A percentile compares a stretch with the other conserved stretches of the same genome.
Evolutionary conservation across 2,329 filamentous ascomycete genomes (phyloP).

Genomic region (Fusarium torulosum): DNA sequence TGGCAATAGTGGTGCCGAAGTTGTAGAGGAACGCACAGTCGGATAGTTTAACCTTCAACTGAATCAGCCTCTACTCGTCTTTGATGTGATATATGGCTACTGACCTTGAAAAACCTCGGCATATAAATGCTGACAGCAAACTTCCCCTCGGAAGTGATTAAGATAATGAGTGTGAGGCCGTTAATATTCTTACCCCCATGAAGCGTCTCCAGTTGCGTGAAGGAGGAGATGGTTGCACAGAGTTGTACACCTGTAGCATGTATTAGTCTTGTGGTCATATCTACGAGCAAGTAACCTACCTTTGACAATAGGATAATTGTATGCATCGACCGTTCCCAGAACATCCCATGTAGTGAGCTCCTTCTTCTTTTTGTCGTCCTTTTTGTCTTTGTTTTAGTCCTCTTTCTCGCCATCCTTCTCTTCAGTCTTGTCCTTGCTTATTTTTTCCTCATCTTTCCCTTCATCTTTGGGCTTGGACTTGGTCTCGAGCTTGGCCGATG

Average conservation of each 20-base stretch:
- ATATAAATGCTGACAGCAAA: not conserved
- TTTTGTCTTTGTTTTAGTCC: not conserved
- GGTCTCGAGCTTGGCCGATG: too few relatives aligned
- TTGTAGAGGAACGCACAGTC: not conserved
- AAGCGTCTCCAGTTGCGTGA: not conserved
- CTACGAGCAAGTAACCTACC: not conserved
- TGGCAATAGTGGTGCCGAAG: not conserved
- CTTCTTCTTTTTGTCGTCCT: not conserved
- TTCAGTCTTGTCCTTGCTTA: too few relatives aligned
- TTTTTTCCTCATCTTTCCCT: too few relatives aligned
- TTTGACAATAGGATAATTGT: not conserved
- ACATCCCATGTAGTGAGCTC: not conserved
- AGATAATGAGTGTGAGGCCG: not conserved
- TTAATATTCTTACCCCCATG: not conserved
- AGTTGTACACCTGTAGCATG: not conserved
- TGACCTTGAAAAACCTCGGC: not conserved
- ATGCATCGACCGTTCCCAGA: not conserved
- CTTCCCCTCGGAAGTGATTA: not conserved
- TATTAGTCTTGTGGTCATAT: not conserved
- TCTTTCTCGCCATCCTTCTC: not conserved
- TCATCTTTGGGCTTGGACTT: not conserved
- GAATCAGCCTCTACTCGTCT: not conserved
- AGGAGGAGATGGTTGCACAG: not conserved
- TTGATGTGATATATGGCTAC: not conserved
- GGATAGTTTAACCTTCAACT: not conserved